phyloP scores from a whole-genome alignment of 208 protist species.

The Crithidia sp. region DNA sequence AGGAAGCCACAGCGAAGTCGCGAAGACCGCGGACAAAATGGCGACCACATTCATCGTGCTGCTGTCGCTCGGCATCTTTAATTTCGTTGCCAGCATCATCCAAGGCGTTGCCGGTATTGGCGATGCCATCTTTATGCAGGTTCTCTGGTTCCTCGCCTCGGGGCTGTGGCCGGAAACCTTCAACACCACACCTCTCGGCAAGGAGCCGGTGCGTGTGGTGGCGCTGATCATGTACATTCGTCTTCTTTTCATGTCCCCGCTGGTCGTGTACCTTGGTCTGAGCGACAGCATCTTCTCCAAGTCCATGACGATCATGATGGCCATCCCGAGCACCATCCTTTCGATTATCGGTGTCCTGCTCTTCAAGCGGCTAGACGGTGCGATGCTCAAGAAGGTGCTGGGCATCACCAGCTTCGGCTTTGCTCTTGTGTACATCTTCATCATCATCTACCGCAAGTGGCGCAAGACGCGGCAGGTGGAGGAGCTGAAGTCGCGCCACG shows the following conservation, averaged over 20 bases:
- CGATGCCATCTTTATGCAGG: conserved; percentile 66
- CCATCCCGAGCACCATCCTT: conserved; percentile 52
- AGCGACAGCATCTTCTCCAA: conserved; percentile 65
- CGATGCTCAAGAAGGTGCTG: conserved; percentile 41
- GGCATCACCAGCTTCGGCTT: conserved; percentile 56
- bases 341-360: conserved; percentile 51
- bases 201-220: conserved; percentile 47
- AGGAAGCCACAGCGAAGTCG: background rate
- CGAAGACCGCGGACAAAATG: conserved; percentile 2
- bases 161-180: conserved; percentile 33
- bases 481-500: conserved; percentile 39
- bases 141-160: conserved; percentile 50
- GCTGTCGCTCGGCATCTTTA: conserved; percentile 45
- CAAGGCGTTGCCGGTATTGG: conserved; percentile 62
- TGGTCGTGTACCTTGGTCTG: conserved; percentile 51
- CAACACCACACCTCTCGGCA: conserved; percentile 42
- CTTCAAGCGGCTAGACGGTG: conserved; percentile 33
- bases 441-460: conserved; percentile 41
- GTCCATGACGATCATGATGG: conserved; percentile 63
- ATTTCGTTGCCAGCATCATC: conserved; percentile 56
- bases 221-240: conserved; percentile 67
- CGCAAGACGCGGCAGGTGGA: conserved; percentile 39
- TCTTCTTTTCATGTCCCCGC: conserved; percentile 56
- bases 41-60: conserved; percentile 27
- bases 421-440: conserved; percentile 41